Evolutionary conservation across 495 filamentous ascomycete species (phyloP).

Genomic region (Podospora tetraspora): DNA sequence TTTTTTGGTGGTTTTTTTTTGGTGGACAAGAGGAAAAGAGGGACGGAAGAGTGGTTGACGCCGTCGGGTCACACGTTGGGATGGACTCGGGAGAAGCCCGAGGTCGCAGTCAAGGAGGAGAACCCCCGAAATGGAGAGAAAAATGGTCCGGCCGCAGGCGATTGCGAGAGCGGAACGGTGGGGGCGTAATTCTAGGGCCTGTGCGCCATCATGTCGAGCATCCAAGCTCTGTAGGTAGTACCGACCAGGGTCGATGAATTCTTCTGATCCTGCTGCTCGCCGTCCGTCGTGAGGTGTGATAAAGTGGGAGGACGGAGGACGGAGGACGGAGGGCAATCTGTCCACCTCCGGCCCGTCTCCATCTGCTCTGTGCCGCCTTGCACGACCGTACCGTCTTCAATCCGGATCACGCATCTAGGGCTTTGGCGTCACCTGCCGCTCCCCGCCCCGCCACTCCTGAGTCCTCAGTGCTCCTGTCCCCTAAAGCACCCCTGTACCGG

Average conservation of each 20-base stretch:
- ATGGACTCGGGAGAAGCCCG: not conserved
- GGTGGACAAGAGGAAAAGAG: not conserved
- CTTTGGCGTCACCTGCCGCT: not conserved
- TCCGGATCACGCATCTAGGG: not conserved
- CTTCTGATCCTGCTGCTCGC: not conserved
- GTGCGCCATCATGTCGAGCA: not conserved
- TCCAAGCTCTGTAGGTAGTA: too few species aligned
- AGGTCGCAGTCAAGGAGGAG: not conserved
- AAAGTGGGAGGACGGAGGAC: not conserved
- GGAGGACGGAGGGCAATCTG: not conserved
- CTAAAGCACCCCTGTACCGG: not conserved
- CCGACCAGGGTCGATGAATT: not conserved
- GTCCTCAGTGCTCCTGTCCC: not conserved
- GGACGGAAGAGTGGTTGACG: too few species aligned
- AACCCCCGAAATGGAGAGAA: not conserved
- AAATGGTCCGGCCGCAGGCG: not conserved
- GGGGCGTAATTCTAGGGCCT: not conserved
- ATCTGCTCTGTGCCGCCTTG: not conserved
- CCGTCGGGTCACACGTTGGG: not conserved
- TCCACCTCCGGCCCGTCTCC: not conserved
- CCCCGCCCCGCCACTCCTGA: too few species aligned
- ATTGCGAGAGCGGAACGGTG: not conserved
- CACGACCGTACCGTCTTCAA: not conserved
- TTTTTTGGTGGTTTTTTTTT: not conserved
- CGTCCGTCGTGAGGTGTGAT: not conserved